Evolutionary conservation across 148 eudicot species (phyloP), one percentile per base, ranked within the genome.

Genomic region (Polygonum aviculare): DNA sequence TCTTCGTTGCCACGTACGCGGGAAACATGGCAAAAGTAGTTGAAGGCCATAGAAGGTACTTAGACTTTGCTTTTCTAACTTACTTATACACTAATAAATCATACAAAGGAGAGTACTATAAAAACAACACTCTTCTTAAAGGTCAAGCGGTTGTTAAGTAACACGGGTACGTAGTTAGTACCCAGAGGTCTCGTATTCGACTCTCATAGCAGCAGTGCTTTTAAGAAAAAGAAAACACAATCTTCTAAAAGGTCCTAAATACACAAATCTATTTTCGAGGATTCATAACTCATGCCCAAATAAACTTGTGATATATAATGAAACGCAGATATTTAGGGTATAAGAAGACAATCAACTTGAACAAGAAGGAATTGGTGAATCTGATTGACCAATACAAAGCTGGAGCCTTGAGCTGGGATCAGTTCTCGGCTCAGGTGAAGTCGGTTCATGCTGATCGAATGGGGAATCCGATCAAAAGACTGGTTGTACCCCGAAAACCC

Each of bases 11-110:
- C 9, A 86, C 98, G 19, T 88, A 95, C 83, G 85, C 87, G 21
- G 98, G 98, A 72, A 95, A 95, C 80, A 95, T 95, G 98, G 98
- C 97, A 76, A 88, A 85, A 85, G 94, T 97, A 73, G 98, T 95
- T 81, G 96, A 89, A 75, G 98, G 98, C 74, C 97, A 95, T 84
- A 96, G 97, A 54, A 90, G 98, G 75, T 95, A 89, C 67, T 76
- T 92, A 70, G 92, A 93, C 86, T 84, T 14, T 50, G 50, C 73
- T 44, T 21, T 76, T 40, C 16, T 40, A 4, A 8, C 7, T 40
- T 8, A 40, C 7, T 5, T 1, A 39, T 39, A 39, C 40, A 39
- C 40, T 39, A 2, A 39, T 2, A 39, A 39, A 39, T 39, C 40
- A 39, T 39, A 39, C 4, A 39, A 39, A 39, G 41, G 41, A 39